Base-by-base conservation (phyloP, 768 basidiomycete species). In the Russula olivacea region DNA sequence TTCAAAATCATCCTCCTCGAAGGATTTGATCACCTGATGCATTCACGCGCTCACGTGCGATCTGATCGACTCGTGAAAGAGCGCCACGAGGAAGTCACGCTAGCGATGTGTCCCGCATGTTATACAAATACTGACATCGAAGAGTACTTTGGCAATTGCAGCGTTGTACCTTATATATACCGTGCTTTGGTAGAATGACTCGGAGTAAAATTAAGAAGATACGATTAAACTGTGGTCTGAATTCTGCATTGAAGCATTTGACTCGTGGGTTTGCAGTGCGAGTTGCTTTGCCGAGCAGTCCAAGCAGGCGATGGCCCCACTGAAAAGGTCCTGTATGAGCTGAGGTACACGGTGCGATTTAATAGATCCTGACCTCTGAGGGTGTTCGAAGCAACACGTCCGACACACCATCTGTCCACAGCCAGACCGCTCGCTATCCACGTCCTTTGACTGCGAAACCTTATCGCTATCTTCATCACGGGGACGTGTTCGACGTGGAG, bases 351-450 rank as follows among this genome's bases (percentile, higher is more conserved):
- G n/a, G 1, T 9, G 25, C 53, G 4, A 21, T 3, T 36, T 15
- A n/a, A 45, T 25, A 17, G 9, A 40, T 30, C 69, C 77, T 28
- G 41, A 80, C 80, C 75, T 77, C 51, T 74, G 73, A 25, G 73
- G 69, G 69, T 76, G 70, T 67, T 81, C 80, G 32, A 73, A 72
- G 68, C 78, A 80, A 56, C 79, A 81, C 48, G 73, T 74, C n/a
- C 76, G 71, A 69, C 80, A 81, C 5, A 80, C 68, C 10, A 68
- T 68, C 57, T 76, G 75, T 9, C 76, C 76, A 66, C 80, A 81
- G 4, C 80, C 79, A 30, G 71, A 68, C 30, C 36, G 58, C 19
- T 21, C 55, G 19, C 30, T 17, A 14, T 53, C 59, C 4, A 15
- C 34, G 19, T 41, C 41, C 17, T 45, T 56, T 45, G 17, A 32